A percentile compares a stretch with the other conserved stretches of the same genome.
These are phyloP conservation scores for Porpolomopsis calyptriformis DNA, from an alignment of 768 basidiomycete species.

Conservation along the genomic window DNA sequence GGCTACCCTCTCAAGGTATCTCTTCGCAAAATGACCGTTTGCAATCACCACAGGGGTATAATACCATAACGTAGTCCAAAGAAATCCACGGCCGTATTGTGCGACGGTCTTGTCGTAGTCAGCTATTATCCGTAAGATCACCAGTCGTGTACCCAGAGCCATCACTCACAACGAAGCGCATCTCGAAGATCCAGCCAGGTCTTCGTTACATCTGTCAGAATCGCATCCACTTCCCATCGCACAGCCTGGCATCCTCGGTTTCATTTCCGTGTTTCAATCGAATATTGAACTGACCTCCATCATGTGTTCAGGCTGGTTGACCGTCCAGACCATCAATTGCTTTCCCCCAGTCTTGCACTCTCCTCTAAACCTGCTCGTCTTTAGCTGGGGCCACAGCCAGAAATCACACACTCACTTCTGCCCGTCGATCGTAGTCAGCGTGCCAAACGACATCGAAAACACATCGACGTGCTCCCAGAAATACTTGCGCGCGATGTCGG, in stretches of 20 bases:
- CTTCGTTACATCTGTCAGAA: constrained; percentile 67
- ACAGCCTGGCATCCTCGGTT: constrained; percentile 40
- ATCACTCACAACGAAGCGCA: constrained; percentile 41
- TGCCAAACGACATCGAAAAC: constrained; percentile 74
- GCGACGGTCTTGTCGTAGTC: constrained; percentile 59
- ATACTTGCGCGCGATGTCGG: constrained; percentile 64
- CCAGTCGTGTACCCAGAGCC: neutral
- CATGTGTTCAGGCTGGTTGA: constrained; percentile 83
- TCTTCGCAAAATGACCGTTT: constrained; percentile 19
- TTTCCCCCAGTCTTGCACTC: constrained; percentile 77
- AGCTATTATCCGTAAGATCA: constrained; percentile 24
- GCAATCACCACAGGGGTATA: constrained; percentile 40
- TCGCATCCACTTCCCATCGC: constrained; percentile 68
- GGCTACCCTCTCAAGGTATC: constrained; percentile 36
- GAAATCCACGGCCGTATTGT: constrained; percentile 55
- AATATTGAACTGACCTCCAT: constrained; percentile 53
- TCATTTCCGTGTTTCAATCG: neutral
- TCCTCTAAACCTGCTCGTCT: constrained; percentile 50
- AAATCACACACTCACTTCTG: constrained; percentile 37
- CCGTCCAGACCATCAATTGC: constrained; percentile 91
- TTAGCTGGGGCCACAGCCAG: neutral
- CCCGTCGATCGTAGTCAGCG: constrained; percentile 65
- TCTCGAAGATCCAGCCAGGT: constrained; percentile 56
- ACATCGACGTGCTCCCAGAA: constrained; percentile 85
- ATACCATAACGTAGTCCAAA: constrained; percentile 59